phyloP scores from a whole-genome alignment of 1,284 basidiomycete species.

The Meira nashicola region DNA sequence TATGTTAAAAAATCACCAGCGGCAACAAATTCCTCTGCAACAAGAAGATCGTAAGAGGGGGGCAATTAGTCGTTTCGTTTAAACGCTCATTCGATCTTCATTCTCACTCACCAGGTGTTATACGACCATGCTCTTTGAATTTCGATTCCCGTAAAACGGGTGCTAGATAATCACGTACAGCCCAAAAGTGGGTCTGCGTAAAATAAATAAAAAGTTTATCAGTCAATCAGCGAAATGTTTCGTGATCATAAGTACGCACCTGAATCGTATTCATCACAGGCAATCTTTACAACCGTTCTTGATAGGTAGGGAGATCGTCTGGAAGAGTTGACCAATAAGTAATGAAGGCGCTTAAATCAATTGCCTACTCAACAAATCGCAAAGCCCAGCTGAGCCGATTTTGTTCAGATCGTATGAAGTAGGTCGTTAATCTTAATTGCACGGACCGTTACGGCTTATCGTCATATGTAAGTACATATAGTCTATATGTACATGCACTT shows the following conservation, averaged over 20 bases:
- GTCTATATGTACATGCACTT: no score
- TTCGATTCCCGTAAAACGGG: constrained; percentile 95
- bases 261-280: constrained; percentile 18
- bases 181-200: constrained; percentile 74
- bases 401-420: no score
- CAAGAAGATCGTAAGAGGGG: constrained; percentile 8
- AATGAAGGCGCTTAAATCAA: no score
- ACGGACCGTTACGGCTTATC: no score
- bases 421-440: no score
- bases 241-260: constrained; percentile 1
- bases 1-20: constrained; percentile 50
- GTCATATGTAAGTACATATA: no score
- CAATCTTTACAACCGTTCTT: background rate
- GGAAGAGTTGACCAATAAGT: no score
- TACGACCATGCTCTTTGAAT: constrained; percentile 96
- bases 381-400: no score
- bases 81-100: constrained; percentile 4
- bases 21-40: constrained; percentile 47
- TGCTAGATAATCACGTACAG: constrained; percentile 90
- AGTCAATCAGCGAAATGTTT: background rate
- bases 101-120: constrained; percentile 73
- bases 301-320: no score
- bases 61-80: background rate
- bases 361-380: no score
- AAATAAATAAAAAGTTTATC: background rate